Evolutionary conservation across 1,284 basidiomycete species (phyloP).

Genomic region (Salmacisia buchloeana): DNA sequence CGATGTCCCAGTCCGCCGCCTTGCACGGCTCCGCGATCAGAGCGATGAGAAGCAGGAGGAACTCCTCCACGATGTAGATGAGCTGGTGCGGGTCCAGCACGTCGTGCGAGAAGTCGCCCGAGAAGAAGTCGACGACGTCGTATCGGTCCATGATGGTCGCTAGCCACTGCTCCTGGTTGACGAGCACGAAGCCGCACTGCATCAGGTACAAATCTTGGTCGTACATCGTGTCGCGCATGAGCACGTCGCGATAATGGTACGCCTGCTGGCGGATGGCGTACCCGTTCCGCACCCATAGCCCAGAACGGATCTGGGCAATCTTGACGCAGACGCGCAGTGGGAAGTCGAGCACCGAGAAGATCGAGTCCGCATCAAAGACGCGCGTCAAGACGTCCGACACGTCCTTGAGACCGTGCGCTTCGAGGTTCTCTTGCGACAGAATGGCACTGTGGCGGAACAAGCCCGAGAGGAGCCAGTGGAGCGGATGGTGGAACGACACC

Average conservation of each 20-base stretch:
- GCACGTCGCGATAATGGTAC: constrained; percentile 94
- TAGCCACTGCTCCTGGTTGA: constrained; percentile 74
- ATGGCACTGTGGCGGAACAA: constrained; percentile 61
- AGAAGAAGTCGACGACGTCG: constrained; percentile 64
- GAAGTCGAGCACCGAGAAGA: constrained; percentile 38
- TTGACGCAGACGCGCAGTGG: constrained; percentile 47
- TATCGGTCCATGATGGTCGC: constrained; percentile 86
- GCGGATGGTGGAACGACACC: constrained; percentile 82
- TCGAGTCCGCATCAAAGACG: constrained; percentile 25
- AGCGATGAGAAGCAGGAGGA: constrained; percentile 79
- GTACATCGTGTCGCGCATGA: constrained; percentile 89
- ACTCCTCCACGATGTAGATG: constrained; percentile 83
- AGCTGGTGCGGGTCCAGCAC: constrained; percentile 62
- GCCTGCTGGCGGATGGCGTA: constrained; percentile 90
- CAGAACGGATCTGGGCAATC: constrained; percentile 88
- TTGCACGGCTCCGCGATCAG: constrained; percentile 76
- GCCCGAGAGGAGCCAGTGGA: constrained; percentile 88
- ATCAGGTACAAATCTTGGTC: constrained; percentile 93
- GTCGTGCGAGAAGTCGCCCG: constrained; percentile 52
- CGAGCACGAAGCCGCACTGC: constrained; percentile 72
- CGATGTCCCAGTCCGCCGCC: constrained; percentile 66
- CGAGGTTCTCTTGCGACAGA: background rate
- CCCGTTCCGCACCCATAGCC: constrained; percentile 96
- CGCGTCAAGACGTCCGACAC: constrained; percentile 23
- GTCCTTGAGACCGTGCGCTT: constrained; percentile 10